Percentiles rank a stretch among this genome's conserved stretches.
phyloP scores from a whole-genome alignment of 306 rosid genomes.

The Albizia julibrissin region DNA sequence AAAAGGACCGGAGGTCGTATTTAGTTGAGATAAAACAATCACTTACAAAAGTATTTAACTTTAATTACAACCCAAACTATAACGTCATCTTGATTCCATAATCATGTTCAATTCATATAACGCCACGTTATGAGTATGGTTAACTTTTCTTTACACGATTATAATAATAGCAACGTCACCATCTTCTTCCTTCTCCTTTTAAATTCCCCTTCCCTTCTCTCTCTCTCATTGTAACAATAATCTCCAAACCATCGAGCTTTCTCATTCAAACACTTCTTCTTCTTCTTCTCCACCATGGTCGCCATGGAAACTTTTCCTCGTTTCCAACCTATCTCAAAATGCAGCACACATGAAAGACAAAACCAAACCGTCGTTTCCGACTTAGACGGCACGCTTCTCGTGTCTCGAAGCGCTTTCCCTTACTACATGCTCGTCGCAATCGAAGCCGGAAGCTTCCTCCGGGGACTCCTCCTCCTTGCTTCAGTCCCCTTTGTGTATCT shows the following conservation, averaged over 20 bases:
- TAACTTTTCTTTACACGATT: neutral
- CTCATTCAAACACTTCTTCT: neutral
- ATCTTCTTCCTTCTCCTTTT: slow-evolving; percentile 39
- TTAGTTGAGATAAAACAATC: neutral
- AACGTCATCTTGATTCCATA: neutral
- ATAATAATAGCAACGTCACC: slow-evolving; percentile 4
- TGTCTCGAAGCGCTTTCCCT: slow-evolving; percentile 74
- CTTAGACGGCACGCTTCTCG: slow-evolving; percentile 79
- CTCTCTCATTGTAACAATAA: slow-evolving; percentile 25
- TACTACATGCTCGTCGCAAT: slow-evolving; percentile 90
- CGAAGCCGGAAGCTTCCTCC: slow-evolving; percentile 79
- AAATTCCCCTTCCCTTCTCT: slow-evolving; percentile 39
- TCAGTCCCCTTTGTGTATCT: slow-evolving; percentile 69
- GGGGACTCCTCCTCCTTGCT: slow-evolving; percentile 58
- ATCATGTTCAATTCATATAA: neutral
- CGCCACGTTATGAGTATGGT: neutral
- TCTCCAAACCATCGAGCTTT: neutral
- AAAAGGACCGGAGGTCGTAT: too few species aligned
- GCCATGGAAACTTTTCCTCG: slow-evolving; percentile 39
- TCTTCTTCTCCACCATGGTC: slow-evolving; percentile 44
- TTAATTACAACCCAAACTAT: neutral
- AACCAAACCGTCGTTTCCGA: slow-evolving; percentile 81
- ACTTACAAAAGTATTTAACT: neutral
- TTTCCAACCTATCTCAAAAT: slow-evolving; percentile 67
- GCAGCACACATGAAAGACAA: slow-evolving; percentile 59